Evolutionary conservation across 192 early-diverging fungal species (phyloP).

Genomic region (Umbelopsis vinacea): DNA sequence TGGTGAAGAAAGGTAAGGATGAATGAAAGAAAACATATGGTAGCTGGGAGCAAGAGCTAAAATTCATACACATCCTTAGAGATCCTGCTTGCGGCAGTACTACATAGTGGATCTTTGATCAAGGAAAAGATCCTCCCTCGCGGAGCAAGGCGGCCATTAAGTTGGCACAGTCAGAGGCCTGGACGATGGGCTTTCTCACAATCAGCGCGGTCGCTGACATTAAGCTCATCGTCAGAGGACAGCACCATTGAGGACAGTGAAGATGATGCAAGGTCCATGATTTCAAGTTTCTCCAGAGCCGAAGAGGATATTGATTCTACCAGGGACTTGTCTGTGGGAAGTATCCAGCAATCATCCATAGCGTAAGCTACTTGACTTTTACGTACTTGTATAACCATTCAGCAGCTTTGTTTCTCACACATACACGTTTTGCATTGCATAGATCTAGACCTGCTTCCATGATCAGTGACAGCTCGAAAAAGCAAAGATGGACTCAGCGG

Average conservation of each 20-base stretch:
- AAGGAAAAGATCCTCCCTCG: slow-evolving; percentile 10
- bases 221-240: slow-evolving; percentile 2
- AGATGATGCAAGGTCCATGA: slow-evolving; percentile 18
- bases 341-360: neutral
- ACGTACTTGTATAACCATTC: no score
- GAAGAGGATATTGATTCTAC: slow-evolving; percentile 11
- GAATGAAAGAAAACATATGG: neutral
- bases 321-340: neutral
- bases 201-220: neutral
- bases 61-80: neutral
- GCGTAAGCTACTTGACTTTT: neutral
- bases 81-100: neutral
- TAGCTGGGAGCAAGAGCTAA: neutral
- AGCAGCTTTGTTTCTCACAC: no score
- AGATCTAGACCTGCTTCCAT: slow-evolving; percentile 14
- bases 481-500: slow-evolving; percentile 12
- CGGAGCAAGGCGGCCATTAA: neutral
- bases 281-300: slow-evolving; percentile 17
- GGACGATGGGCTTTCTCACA: neutral
- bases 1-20: slow-evolving; percentile 60
- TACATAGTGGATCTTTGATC: slow-evolving; percentile 10
- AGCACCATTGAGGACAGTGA: slow-evolving; percentile 15
- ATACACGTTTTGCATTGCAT: neutral
- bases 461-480: neutral
- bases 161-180: slow-evolving; percentile 9